Conservation (phyloP, 73 alveolate species). For the Stentor roeselii region DNA sequence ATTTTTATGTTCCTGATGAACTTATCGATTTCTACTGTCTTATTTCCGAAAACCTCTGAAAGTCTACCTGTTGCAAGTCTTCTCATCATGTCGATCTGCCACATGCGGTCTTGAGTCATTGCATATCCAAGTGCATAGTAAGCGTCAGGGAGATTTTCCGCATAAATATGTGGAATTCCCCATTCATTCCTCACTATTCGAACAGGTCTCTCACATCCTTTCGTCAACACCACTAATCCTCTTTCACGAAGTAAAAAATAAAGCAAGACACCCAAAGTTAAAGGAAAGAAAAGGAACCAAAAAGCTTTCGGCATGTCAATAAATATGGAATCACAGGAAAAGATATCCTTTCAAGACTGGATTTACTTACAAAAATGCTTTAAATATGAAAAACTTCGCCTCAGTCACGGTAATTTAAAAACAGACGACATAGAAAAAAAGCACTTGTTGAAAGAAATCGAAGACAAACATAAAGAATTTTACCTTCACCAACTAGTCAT, state of each 20-base stretch:
- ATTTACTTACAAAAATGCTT: slow-evolving; percentile 22
- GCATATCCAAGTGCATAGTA: slow-evolving; percentile 68
- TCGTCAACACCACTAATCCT: neutral
- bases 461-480: slow-evolving; percentile 7
- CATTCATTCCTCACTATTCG: slow-evolving; percentile 56
- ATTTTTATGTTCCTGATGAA: slow-evolving; percentile 77
- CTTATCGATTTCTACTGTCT: slow-evolving; percentile 71
- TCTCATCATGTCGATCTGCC: slow-evolving; percentile 70
- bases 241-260: neutral
- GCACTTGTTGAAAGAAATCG: neutral
- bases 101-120: slow-evolving; percentile 82
- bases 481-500: neutral
- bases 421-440: slow-evolving; percentile 21
- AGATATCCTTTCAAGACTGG: slow-evolving; percentile 14
- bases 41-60: slow-evolving; percentile 76
- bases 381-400: slow-evolving; percentile 20
- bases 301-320: neutral
- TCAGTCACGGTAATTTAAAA: neutral
- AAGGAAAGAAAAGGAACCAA: neutral
- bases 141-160: slow-evolving; percentile 65
- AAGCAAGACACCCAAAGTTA: neutral
- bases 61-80: slow-evolving; percentile 64
- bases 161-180: slow-evolving; percentile 80
- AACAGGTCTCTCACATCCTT: too few species aligned
- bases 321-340: slow-evolving; percentile 17